A percentile compares a stretch with the other conserved stretches of the same genome.
Evolutionary conservation across 2,329 filamentous ascomycete genomes (phyloP).

Genomic region (Leptographium flavum): DNA sequence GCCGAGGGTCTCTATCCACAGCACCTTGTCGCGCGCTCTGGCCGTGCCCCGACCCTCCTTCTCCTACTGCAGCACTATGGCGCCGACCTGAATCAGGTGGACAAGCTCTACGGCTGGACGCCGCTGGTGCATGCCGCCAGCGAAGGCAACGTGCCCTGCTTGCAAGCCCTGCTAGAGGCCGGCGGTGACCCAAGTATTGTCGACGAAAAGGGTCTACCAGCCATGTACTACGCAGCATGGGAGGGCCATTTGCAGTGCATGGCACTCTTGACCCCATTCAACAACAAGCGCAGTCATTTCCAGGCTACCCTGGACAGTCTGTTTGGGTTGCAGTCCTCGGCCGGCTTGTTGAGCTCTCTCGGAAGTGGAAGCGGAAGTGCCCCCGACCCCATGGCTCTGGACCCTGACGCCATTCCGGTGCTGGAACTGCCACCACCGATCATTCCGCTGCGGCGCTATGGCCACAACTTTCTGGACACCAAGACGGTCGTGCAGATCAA

Average conservation of each 20-base stretch:
- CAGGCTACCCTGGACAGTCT: slow-evolving; percentile 23
- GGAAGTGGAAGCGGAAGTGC: slow-evolving; percentile 31
- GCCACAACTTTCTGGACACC: slow-evolving; percentile 95
- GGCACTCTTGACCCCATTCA: slow-evolving; percentile 59
- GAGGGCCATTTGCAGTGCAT: slow-evolving; percentile 93
- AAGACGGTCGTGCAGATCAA: slow-evolving; percentile 92
- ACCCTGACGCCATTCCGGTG: slow-evolving; percentile 79
- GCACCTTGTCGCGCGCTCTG: slow-evolving; percentile 83
- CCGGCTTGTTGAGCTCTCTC: slow-evolving; percentile 15
- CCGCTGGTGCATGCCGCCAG: slow-evolving; percentile 91
- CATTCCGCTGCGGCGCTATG: slow-evolving; percentile 85
- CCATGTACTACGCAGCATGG: slow-evolving; percentile 98
- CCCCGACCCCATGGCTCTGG: slow-evolving; percentile 50
- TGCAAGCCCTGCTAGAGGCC: slow-evolving; percentile 66
- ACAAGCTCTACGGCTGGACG: slow-evolving; percentile 96
- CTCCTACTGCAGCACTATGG: slow-evolving; percentile 72
- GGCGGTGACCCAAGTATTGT: slow-evolving; percentile 65
- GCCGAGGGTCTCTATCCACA: slow-evolving; percentile 96
- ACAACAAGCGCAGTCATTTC: slow-evolving; percentile 15
- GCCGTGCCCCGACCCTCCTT: slow-evolving; percentile 65
- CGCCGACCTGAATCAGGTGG: slow-evolving; percentile 78
- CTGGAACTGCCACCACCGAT: slow-evolving; percentile 90
- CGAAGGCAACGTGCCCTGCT: slow-evolving; percentile 82
- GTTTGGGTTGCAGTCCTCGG: slow-evolving; percentile 22
- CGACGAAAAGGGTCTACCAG: slow-evolving; percentile 85